phyloP scores from a whole-genome alignment of 352 stramenopile species.

The Phytopythium chamaehyphon region DNA sequence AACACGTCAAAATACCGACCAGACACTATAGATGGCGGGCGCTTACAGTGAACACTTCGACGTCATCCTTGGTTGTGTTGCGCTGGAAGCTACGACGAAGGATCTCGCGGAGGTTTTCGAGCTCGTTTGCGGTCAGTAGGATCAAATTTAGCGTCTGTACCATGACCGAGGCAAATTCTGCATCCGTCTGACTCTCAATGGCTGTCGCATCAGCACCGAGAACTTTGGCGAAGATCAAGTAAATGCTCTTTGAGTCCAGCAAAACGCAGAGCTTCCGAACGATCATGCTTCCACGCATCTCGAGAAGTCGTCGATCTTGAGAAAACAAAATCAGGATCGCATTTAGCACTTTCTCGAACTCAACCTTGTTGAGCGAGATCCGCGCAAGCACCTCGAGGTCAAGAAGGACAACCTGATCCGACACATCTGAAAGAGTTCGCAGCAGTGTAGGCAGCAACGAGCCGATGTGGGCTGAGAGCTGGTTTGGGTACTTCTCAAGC shows the following conservation, averaged over 20 bases:
- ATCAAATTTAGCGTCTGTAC: slow-evolving; percentile 99
- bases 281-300: slow-evolving; percentile 97
- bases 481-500: slow-evolving; percentile 93
- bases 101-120: slow-evolving; percentile 85
- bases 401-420: slow-evolving; percentile 96
- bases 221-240: slow-evolving; percentile 96
- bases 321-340: slow-evolving; percentile 95
- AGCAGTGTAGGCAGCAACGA: slow-evolving; percentile 94
- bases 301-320: slow-evolving; percentile 76
- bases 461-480: slow-evolving; percentile 92
- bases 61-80: slow-evolving; percentile 62
- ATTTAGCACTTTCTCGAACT: slow-evolving; percentile 94
- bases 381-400: slow-evolving; percentile 95
- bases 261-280: slow-evolving; percentile 98
- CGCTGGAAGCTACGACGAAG: slow-evolving; percentile 75
- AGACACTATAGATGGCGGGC: neutral
- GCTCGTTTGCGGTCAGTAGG: slow-evolving; percentile 96
- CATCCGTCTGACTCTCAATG: slow-evolving; percentile 52
- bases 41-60: slow-evolving; percentile 74
- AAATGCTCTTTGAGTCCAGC: slow-evolving; percentile 97
- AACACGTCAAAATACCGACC: no score
- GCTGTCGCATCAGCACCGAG: slow-evolving; percentile 67
- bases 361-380: slow-evolving; percentile 90
- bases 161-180: slow-evolving; percentile 98
- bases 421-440: slow-evolving; percentile 93